Evolutionary conservation across 352 stramenopile species (phyloP), one percentile per base, ranked within the genome.

Genomic region (Pythium monospermum): DNA sequence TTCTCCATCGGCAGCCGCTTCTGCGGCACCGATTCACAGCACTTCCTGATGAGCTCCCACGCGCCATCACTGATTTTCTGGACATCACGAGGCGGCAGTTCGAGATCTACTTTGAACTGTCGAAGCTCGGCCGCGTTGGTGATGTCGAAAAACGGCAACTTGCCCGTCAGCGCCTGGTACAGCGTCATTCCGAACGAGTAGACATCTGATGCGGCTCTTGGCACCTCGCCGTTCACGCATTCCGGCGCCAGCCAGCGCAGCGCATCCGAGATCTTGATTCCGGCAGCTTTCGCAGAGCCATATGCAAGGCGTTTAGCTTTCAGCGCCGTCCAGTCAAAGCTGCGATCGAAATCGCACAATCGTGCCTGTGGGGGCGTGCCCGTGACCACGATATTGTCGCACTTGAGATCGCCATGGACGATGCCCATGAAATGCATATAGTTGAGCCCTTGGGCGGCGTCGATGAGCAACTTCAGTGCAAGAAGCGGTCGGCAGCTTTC

Each of bases 121-220:
- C 47, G 15, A n/a, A 64, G 4, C 22, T 33, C 27, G 12, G 52
- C 36, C 6, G 45, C 36, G 8, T 21, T 23, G 18, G 15, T 45
- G 21, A 51, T 38, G 12, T 54, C 41, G 19, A 36, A 38, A n/a
- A 51, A 65, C 4, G 50, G 57, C 6, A 25, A n/a, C 13, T 42
- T 22, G 4, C 50, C 57, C 0, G 38, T 52, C 25, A 65, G 18
- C 16, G 44, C 50, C 35, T 65, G 44, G 40, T 53, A 59, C 3
- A 65, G 25, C 5, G 43, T 61, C 57, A 65, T 60, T 8, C 57
- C 44, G 19, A 65, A 61, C 30, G 51, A 53, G 30, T 65, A 65
- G 13, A 65, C 57, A 41, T 65, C 57, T 0, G 44, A 61, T 4
- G 33, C 23, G 2, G 52, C 35, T 15, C 50, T 65, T 4, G 51